phyloP scores from a whole-genome alignment of 768 basidiomycete species.

The Serpula lacrymans region DNA sequence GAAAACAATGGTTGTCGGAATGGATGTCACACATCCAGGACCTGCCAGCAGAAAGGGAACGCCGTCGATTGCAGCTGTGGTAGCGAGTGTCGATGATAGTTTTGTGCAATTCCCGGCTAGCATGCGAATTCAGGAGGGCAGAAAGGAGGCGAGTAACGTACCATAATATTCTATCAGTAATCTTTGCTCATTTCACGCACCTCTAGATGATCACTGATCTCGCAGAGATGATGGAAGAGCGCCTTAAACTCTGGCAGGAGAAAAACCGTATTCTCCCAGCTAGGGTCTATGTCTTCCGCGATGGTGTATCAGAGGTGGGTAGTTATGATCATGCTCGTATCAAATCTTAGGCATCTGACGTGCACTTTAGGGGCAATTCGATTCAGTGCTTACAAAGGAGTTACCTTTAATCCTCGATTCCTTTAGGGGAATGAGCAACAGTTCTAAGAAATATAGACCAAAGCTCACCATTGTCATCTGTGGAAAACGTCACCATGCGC shows the following conservation, averaged over 20 bases:
- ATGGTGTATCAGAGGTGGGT: constrained; percentile 77
- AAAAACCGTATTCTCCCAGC: constrained; percentile 59
- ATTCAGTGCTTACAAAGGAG: constrained; percentile 56
- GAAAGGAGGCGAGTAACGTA: constrained; percentile 19
- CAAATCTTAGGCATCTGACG: not conserved
- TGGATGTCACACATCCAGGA: constrained; percentile 81
- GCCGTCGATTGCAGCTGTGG: constrained; percentile 81
- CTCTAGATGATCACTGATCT: constrained; percentile 71
- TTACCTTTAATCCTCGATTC: constrained; percentile 59
- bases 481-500: constrained; percentile 63
- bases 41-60: constrained; percentile 65
- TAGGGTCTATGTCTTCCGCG: constrained; percentile 70
- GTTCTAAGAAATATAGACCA: constrained; percentile 52
- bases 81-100: constrained; percentile 64
- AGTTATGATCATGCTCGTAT: not conserved
- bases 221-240: constrained; percentile 64
- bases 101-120: constrained; percentile 82
- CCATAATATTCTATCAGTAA: not conserved
- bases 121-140: constrained; percentile 55
- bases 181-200: not conserved
- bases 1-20: constrained; percentile 81
- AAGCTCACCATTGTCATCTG: constrained; percentile 72
- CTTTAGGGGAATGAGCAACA: constrained; percentile 45
- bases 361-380: constrained; percentile 64
- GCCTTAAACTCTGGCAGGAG: constrained; percentile 53